These are phyloP conservation scores for Paraglomus occultum DNA, from an alignment of 192 early-diverging fungal species.

Conservation along the genomic window DNA sequence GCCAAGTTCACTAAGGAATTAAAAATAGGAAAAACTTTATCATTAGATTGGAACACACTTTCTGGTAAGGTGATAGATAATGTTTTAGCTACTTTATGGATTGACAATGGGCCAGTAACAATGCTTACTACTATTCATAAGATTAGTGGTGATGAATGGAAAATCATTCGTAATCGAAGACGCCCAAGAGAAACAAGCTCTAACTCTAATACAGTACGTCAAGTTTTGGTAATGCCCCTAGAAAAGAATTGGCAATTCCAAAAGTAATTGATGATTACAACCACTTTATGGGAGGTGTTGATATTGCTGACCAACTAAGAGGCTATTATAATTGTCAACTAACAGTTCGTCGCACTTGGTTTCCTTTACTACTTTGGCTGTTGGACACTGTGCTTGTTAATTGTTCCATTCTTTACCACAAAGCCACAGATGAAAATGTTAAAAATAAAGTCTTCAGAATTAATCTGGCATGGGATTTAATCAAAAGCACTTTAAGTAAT, in stretches of 20 bases:
- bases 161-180: background rate
- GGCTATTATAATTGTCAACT: constrained; percentile 25
- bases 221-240: constrained; percentile 1
- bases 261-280: constrained; percentile 29
- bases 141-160: constrained; percentile 8
- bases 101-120: constrained; percentile 36
- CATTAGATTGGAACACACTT: constrained; percentile 28
- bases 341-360: background rate
- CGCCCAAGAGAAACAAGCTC: background rate
- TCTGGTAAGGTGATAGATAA: constrained; percentile 12
- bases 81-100: constrained; percentile 32
- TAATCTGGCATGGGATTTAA: background rate
- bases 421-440: background rate
- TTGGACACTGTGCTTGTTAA: constrained; percentile 11
- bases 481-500: background rate
- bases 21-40: constrained; percentile 18
- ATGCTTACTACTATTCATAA: constrained; percentile 40
- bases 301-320: constrained; percentile 25
- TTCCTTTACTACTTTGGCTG: constrained; percentile 10
- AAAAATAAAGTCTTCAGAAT: background rate
- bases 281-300: constrained; percentile 24
- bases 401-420: background rate
- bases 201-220: background rate
- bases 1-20: background rate
- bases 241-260: constrained; percentile 1